Evolutionary conservation across 345 rosid species (phyloP).

Genomic region (Salix viminalis): DNA sequence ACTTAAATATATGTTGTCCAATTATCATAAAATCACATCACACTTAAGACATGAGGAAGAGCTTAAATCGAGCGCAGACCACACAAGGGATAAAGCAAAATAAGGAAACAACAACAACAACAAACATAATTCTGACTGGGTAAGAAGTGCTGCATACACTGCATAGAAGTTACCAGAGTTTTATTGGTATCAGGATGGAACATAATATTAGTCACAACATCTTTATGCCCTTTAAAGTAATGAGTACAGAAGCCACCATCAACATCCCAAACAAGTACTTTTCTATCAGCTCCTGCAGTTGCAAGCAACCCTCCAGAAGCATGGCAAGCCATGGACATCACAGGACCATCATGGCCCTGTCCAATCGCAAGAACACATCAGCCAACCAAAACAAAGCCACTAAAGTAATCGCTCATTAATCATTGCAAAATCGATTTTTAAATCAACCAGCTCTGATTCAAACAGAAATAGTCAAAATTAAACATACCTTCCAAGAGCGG

Average conservation of each 20-base stretch:
- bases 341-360: constrained; percentile 93
- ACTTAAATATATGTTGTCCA: background rate
- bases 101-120: too few relatives aligned
- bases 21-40: background rate
- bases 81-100: too few relatives aligned
- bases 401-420: background rate
- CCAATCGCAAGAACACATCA: background rate
- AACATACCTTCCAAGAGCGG: constrained; percentile 85
- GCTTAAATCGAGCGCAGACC: too few relatives aligned
- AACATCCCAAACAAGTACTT: constrained; percentile 96
- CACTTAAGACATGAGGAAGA: background rate
- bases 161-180: constrained; percentile 55
- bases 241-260: constrained; percentile 98
- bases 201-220: constrained; percentile 65
- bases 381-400: background rate
- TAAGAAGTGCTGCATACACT: background rate
- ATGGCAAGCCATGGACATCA: constrained; percentile 88
- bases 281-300: constrained; percentile 96
- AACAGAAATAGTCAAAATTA: too few relatives aligned
- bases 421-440: background rate
- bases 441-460: background rate
- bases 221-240: constrained; percentile 87
- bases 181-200: constrained; percentile 72
- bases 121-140: background rate
- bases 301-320: constrained; percentile 92